Percentiles rank a stretch among this genome's conserved stretches.
These are phyloP conservation scores for Coniophora puteana DNA, from an alignment of 1,284 basidiomycete genomes.

Conservation along the genomic window DNA sequence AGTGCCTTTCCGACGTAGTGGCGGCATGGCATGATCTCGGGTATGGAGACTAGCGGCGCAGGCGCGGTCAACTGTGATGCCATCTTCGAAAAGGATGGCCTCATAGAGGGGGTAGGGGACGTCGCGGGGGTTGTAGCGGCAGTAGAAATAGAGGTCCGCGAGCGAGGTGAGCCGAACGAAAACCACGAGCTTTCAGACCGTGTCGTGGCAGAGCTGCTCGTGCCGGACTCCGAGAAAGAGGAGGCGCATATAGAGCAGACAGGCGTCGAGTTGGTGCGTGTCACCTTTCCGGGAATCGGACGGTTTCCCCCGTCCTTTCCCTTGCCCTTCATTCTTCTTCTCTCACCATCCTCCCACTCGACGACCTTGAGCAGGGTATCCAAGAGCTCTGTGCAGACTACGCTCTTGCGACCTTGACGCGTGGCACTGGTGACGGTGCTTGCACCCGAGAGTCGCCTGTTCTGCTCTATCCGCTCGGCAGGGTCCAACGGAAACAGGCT, in stretches of 20 bases:
- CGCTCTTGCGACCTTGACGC: slow-evolving; percentile 18
- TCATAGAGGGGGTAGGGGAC: slow-evolving; percentile 24
- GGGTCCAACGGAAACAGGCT: slow-evolving; percentile 48
- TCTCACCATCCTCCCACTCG: slow-evolving; percentile 35
- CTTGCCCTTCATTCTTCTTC: slow-evolving; percentile 33
- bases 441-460: slow-evolving; percentile 23
- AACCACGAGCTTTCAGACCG: slow-evolving; percentile 56
- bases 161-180: slow-evolving; percentile 49
- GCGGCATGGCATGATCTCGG: too few species aligned
- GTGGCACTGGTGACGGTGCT: slow-evolving; percentile 12
- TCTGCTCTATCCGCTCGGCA: slow-evolving; percentile 31
- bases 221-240: slow-evolving; percentile 27
- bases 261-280: slow-evolving; percentile 30
- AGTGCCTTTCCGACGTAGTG: slow-evolving; percentile 22
- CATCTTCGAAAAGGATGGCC: too few species aligned
- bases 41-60: too few species aligned
- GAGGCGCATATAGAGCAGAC: slow-evolving; percentile 21
- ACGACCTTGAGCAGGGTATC: slow-evolving; percentile 43
- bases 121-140: slow-evolving; percentile 35
- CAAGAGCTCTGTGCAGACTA: slow-evolving; percentile 38
- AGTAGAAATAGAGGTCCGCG: slow-evolving; percentile 39
- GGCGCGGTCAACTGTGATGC: too few species aligned
- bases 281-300: slow-evolving; percentile 10
- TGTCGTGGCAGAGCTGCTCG: slow-evolving; percentile 32
- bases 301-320: slow-evolving; percentile 14